phyloP scores from a whole-genome alignment of 2,329 filamentous ascomycete species.

The Lecanicillium sp. region DNA sequence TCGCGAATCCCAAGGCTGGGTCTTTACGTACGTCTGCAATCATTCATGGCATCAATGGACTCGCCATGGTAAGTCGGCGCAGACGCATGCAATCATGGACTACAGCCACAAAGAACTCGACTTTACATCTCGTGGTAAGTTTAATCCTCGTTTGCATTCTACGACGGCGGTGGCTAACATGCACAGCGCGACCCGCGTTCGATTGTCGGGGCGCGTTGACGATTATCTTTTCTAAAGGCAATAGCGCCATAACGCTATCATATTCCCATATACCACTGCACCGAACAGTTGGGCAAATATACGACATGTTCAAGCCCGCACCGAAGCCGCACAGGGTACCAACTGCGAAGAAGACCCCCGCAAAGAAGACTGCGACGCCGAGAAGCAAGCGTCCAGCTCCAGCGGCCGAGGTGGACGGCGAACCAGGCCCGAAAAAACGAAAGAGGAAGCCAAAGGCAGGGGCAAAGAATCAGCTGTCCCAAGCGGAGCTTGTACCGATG shows the following conservation, averaged over 20 bases:
- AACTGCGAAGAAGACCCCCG: slow-evolving; percentile 21
- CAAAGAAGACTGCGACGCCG: slow-evolving; percentile 7
- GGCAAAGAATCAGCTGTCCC: slow-evolving; percentile 9
- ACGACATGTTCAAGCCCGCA: slow-evolving; percentile 41
- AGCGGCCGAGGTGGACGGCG: neutral
- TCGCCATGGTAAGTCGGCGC: slow-evolving; percentile 37
- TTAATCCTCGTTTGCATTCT: neutral
- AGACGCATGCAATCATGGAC: slow-evolving; percentile 37
- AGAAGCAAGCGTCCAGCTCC: slow-evolving; percentile 5
- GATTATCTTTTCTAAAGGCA: slow-evolving; percentile 43
- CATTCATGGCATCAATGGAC: slow-evolving; percentile 47
- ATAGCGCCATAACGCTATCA: slow-evolving; percentile 43
- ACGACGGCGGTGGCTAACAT: slow-evolving; percentile 4
- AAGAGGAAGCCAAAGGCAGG: slow-evolving; percentile 1
- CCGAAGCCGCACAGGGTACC: slow-evolving; percentile 24
- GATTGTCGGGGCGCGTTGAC: slow-evolving; percentile 49
- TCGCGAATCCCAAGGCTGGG: slow-evolving; percentile 44
- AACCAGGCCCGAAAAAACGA: neutral
- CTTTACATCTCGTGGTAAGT: neutral
- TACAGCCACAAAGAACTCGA: slow-evolving; percentile 45
- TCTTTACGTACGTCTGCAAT: slow-evolving; percentile 48
- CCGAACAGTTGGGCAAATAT: slow-evolving; percentile 46
- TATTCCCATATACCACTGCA: slow-evolving; percentile 54
- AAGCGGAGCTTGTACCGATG: slow-evolving; percentile 8
- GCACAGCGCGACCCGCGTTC: slow-evolving; percentile 50